Conservation (phyloP, 73 alveolate species). For the Tetrahymena malaccensis region DNA sequence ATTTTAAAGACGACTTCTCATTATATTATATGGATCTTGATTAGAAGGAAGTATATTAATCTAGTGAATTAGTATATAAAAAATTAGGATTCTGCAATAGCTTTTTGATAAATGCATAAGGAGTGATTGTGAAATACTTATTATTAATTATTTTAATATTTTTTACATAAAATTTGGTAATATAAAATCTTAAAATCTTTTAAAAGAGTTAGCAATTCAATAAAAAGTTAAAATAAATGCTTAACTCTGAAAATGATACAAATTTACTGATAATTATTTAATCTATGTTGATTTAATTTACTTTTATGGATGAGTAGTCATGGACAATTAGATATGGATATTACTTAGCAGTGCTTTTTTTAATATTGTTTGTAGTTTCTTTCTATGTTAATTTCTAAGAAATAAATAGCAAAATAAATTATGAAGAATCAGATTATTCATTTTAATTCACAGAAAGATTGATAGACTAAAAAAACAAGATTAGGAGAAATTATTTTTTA, state of each 20-base stretch:
- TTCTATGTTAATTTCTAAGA: not conserved
- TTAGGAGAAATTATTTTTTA: not conserved
- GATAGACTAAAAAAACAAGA: not conserved
- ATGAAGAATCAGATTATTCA: not conserved
- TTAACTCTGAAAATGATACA: not conserved
- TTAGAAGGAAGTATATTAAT: not conserved
- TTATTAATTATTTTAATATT: too few relatives aligned
- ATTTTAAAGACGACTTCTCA: not conserved
- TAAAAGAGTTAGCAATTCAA: not conserved
- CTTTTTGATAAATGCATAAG: not conserved
- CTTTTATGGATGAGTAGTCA: not conserved
- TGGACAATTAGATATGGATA: not conserved
- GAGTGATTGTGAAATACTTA: not conserved
- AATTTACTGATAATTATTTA: not conserved
- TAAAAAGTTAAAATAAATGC: not conserved
- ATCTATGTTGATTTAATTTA: not conserved
- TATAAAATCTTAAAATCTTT: too few relatives aligned
- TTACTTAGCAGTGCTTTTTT: not conserved
- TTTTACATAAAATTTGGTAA: too few relatives aligned
- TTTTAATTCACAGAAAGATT: not conserved
- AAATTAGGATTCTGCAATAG: not conserved
- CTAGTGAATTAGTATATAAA: not conserved
- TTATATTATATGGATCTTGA: not conserved
- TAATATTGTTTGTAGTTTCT: not conserved
- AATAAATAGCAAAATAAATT: not conserved